These are phyloP conservation scores for Gigaspora rosea DNA, from an alignment of 192 early-diverging fungal species.

Conservation along the genomic window DNA sequence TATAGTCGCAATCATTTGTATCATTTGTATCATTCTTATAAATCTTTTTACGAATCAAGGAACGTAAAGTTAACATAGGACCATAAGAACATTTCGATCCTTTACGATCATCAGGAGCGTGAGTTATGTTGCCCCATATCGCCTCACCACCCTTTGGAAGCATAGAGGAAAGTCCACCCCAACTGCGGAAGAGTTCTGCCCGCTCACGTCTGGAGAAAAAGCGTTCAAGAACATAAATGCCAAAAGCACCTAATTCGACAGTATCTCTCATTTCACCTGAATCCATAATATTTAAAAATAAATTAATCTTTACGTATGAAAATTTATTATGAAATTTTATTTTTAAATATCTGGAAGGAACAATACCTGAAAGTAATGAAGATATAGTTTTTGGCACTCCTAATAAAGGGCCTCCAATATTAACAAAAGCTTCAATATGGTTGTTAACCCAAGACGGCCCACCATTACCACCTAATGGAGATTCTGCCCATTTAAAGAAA, in stretches of 20 bases:
- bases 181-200: conserved; percentile 75
- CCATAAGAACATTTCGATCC: conserved; percentile 50
- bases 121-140: conserved; percentile 69
- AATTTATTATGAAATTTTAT: no score
- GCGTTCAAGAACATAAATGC: conserved; percentile 77
- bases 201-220: conserved; percentile 81
- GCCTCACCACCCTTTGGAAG: conserved; percentile 81
- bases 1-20: background rate
- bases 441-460: conserved; percentile 74
- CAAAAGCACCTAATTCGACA: conserved; percentile 73
- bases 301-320: background rate
- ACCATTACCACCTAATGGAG: conserved; percentile 63
- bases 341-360: background rate
- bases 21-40: background rate
- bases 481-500: conserved; percentile 88
- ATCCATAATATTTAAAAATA: conserved; percentile 20
- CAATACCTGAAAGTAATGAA: conserved; percentile 62
- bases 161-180: conserved; percentile 77
- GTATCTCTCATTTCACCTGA: conserved; percentile 83
- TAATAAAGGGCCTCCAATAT: conserved; percentile 83
- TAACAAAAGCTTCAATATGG: conserved; percentile 78
- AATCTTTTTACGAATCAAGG: background rate
- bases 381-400: conserved; percentile 85
- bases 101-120: conserved; percentile 72
- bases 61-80: conserved; percentile 54